Evolutionary conservation across 169 alveolate genomes (phyloP).

Genomic region (Plasmodium vivax): DNA sequence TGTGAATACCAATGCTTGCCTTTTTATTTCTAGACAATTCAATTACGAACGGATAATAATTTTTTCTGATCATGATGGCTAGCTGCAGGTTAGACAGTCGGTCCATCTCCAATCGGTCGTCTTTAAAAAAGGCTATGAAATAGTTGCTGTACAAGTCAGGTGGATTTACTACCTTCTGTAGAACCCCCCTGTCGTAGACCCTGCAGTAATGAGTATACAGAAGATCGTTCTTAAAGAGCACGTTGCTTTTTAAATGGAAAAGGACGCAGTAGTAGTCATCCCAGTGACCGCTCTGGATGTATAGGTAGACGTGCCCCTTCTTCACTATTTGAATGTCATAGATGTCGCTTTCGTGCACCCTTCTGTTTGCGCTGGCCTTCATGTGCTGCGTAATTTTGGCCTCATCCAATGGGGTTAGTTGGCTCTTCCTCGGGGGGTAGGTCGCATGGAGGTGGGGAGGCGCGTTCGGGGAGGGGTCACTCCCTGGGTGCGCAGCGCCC

Average conservation of each 20-base stretch:
- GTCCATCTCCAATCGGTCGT: not conserved
- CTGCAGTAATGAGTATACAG: constrained; percentile 38
- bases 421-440: not conserved
- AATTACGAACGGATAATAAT: constrained; percentile 21
- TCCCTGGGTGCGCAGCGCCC: not conserved
- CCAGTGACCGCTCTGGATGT: constrained; percentile 7
- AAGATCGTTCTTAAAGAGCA: not conserved
- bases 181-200: constrained; percentile 18
- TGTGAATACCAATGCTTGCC: not conserved
- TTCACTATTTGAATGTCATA: constrained; percentile 32
- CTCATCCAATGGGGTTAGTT: not conserved
- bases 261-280: constrained; percentile 23
- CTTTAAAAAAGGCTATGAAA: constrained; percentile 31
- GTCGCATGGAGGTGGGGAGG: not conserved
- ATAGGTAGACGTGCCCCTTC: constrained; percentile 16
- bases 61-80: constrained; percentile 12
- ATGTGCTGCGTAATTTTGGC: not conserved
- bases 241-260: constrained; percentile 11
- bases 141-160: constrained; percentile 15
- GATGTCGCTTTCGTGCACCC: constrained; percentile 31
- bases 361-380: constrained; percentile 7
- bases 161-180: not conserved
- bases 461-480: not conserved
- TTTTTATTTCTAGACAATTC: constrained; percentile 12
- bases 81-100: not conserved